Evolutionary conservation across 78 protist genomes (phyloP).

Genomic region (Tieghemostelium lacteum): DNA sequence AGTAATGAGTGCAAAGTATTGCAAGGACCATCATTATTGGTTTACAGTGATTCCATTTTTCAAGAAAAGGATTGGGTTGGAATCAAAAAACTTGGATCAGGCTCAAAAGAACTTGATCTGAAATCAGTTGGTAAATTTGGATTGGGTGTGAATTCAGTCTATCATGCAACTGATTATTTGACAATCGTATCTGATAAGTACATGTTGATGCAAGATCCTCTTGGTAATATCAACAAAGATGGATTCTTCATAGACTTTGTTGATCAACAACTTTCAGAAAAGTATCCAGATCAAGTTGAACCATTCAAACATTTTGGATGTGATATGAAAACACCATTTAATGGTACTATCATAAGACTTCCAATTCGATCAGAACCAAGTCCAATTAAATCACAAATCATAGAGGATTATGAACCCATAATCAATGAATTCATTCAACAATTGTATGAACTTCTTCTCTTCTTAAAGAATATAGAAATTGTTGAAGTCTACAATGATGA

Average conservation of each 20-base stretch:
- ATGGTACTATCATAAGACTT: constrained; percentile 32
- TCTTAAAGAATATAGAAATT: background rate
- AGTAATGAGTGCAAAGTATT: background rate
- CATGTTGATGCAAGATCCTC: constrained; percentile 11
- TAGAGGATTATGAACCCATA: background rate
- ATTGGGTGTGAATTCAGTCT: constrained; percentile 31
- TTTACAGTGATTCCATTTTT: constrained; percentile 11
- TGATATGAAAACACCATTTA: background rate
- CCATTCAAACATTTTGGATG: constrained; percentile 39
- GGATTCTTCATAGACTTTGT: background rate
- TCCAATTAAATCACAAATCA: background rate
- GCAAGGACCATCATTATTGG: constrained; percentile 27
- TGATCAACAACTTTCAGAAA: background rate
- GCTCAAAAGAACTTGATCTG: constrained; percentile 35
- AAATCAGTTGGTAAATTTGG: constrained; percentile 60
- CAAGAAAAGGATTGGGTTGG: constrained; percentile 52
- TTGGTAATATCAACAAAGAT: background rate
- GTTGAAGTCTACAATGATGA: background rate
- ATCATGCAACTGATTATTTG: constrained; percentile 28
- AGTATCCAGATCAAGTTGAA: background rate
- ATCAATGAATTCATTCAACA: background rate
- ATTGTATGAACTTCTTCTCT: background rate
- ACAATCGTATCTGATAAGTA: background rate
- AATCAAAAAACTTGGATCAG: constrained; percentile 6
- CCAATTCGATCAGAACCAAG: background rate